phyloP scores from a whole-genome alignment of 768 basidiomycete species.

The Collybiopsis luxurians region DNA sequence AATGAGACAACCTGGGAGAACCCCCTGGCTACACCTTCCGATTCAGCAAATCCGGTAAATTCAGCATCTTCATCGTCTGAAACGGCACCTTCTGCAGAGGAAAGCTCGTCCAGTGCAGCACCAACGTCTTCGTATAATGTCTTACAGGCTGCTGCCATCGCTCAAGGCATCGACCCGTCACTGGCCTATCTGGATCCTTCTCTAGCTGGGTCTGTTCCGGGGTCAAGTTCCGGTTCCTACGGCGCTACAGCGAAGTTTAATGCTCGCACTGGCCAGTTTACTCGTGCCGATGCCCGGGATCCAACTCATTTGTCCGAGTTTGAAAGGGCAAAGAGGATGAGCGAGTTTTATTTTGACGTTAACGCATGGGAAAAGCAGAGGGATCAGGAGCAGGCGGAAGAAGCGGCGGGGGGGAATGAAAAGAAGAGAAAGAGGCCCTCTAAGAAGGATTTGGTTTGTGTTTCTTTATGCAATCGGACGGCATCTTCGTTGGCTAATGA shows the following conservation, averaged over 20 bases:
- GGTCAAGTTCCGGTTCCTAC: constrained; percentile 36
- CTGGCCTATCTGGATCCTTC: constrained; percentile 80
- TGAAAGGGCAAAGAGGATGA: constrained; percentile 82
- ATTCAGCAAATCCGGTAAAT: constrained; percentile 20
- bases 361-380: constrained; percentile 75
- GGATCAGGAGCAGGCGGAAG: constrained; percentile 40
- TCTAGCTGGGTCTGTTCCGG: constrained; percentile 41
- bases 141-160: constrained; percentile 66
- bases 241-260: constrained; percentile 72
- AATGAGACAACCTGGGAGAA: constrained; percentile 85
- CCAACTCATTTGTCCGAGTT: constrained; percentile 78
- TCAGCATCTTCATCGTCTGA: constrained; percentile 16
- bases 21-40: constrained; percentile 47
- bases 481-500: constrained; percentile 13
- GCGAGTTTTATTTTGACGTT: constrained; percentile 85
- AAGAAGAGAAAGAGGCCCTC: constrained; percentile 77
- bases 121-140: constrained; percentile 40
- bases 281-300: constrained; percentile 63
- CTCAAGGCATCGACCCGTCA: constrained; percentile 81
- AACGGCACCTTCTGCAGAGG: constrained; percentile 9
- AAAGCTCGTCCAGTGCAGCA: constrained; percentile 9
- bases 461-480: constrained; percentile 7
- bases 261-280: constrained; percentile 76
- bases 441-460: constrained; percentile 81
- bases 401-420: constrained; percentile 47